Evolutionary conservation across 2,329 filamentous ascomycete genomes (phyloP).

Genomic region (Cytospora piceicola): DNA sequence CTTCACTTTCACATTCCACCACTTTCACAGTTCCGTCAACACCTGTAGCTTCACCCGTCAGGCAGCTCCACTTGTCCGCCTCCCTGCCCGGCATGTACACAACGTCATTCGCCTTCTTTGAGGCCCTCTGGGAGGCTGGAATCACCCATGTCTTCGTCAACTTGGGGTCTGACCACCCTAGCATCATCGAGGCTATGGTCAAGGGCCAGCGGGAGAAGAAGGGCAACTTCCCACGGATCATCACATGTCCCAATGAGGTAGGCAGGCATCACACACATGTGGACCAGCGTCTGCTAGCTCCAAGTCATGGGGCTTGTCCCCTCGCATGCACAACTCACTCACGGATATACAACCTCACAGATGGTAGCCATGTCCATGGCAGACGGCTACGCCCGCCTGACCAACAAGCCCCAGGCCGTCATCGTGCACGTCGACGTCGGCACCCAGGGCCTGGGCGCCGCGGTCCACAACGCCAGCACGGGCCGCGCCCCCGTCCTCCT

Average conservation of each 20-base stretch:
- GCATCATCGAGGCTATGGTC: constrained; percentile 76
- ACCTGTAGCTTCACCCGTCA: neutral
- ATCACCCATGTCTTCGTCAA: constrained; percentile 64
- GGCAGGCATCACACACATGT: neutral
- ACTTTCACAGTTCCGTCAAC: neutral
- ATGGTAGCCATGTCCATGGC: constrained; percentile 80
- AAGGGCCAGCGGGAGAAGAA: constrained; percentile 69
- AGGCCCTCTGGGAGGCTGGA: constrained; percentile 74
- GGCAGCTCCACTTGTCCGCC: constrained; percentile 14
- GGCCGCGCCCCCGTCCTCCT: constrained; percentile 66
- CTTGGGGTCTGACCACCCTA: constrained; percentile 66
- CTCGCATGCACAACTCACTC: neutral
- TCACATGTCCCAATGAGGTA: constrained; percentile 76
- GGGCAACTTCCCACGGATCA: constrained; percentile 65
- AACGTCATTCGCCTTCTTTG: constrained; percentile 80
- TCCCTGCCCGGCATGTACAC: constrained; percentile 60
- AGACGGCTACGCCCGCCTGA: constrained; percentile 71
- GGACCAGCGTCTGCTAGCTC: no score
- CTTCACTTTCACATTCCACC: neutral
- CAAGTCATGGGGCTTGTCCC: no score
- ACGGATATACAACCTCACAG: constrained; percentile 41
- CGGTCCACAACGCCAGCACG: constrained; percentile 71
- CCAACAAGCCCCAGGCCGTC: constrained; percentile 69
- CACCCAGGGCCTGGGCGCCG: constrained; percentile 72
- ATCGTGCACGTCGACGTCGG: constrained; percentile 77